phyloP scores from a whole-genome alignment of 2,329 filamentous ascomycete genomes.

The Furcasterigmium furcatum region DNA sequence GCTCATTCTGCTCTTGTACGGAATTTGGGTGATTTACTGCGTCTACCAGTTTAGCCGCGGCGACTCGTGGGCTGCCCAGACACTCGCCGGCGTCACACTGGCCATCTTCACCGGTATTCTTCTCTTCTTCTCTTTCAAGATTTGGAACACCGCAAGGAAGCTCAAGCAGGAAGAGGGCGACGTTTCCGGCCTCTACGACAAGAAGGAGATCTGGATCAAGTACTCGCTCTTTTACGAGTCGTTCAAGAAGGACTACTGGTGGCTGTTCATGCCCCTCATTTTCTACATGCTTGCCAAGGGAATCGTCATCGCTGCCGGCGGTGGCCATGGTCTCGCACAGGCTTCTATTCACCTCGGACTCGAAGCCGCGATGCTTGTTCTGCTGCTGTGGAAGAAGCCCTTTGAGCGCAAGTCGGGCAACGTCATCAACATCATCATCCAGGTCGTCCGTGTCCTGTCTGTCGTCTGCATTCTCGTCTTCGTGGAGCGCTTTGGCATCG shows the following conservation, averaged over 20 bases:
- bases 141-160: conserved; percentile 71
- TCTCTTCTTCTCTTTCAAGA: conserved; percentile 80
- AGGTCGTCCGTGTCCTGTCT: conserved; percentile 83
- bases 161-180: conserved; percentile 77
- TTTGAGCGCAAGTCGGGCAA: conserved; percentile 85
- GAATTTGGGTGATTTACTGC: conserved; percentile 93
- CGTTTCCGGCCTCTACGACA: conserved; percentile 70
- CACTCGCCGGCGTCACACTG: conserved; percentile 78
- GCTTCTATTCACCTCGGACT: conserved; percentile 76
- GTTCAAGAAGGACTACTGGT: conserved; percentile 95
- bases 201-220: conserved; percentile 87
- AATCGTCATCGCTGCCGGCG: conserved; percentile 76
- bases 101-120: conserved; percentile 76
- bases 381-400: conserved; percentile 82
- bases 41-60: conserved; percentile 92
- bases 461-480: conserved; percentile 89
- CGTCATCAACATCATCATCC: conserved; percentile 90
- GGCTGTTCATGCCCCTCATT: conserved; percentile 89
- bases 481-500: conserved; percentile 86
- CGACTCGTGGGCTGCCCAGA: conserved; percentile 90
- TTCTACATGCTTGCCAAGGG: conserved; percentile 90
- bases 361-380: conserved; percentile 72
- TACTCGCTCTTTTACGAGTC: conserved; percentile 97
- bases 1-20: conserved; percentile 87
- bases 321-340: conserved; percentile 83